Evolutionary conservation across 768 basidiomycete species (phyloP).

Genomic region (Naganishia antarctica): DNA sequence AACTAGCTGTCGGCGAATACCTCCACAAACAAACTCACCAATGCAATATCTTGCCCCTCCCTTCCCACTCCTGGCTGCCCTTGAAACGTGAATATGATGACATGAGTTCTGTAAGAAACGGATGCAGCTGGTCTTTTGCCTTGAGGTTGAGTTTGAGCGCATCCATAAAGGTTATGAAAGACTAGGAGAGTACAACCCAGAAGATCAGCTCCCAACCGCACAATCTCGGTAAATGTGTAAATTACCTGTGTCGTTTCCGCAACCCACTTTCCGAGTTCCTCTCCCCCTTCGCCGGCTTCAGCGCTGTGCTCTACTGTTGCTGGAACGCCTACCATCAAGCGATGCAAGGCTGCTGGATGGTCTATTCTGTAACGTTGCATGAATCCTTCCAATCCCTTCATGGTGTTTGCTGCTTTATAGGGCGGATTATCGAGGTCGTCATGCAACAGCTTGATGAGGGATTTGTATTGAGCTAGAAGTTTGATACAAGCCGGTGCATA

Average conservation of each 20-base stretch:
- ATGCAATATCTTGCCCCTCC: slow-evolving; percentile 81
- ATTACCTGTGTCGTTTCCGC: slow-evolving; percentile 91
- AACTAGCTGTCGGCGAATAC: neutral
- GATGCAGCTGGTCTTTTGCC: slow-evolving; percentile 96
- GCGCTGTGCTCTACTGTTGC: slow-evolving; percentile 94
- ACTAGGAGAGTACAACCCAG: slow-evolving; percentile 53
- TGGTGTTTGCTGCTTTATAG: slow-evolving; percentile 30
- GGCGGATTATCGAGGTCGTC: slow-evolving; percentile 64
- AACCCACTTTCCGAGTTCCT: slow-evolving; percentile 93
- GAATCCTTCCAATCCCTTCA: slow-evolving; percentile 67
- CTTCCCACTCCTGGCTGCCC: slow-evolving; percentile 93
- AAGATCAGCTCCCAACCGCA: neutral
- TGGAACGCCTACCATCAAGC: slow-evolving; percentile 85
- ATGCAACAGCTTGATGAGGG: slow-evolving; percentile 90
- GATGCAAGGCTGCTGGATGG: slow-evolving; percentile 82
- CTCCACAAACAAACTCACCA: slow-evolving; percentile 55
- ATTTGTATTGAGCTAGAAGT: slow-evolving; percentile 94
- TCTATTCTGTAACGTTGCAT: slow-evolving; percentile 94
- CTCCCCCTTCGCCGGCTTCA: slow-evolving; percentile 59
- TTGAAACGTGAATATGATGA: slow-evolving; percentile 91
- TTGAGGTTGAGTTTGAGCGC: slow-evolving; percentile 83
- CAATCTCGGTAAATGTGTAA: neutral
- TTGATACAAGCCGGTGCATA: slow-evolving; percentile 94
- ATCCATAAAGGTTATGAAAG: slow-evolving; percentile 98
- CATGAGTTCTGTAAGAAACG: slow-evolving; percentile 89